Percentiles rank a stretch among this genome's conserved stretches.
These are phyloP conservation scores for Lippia alba DNA, from an alignment of 305 asterid species.

Conservation along the genomic window DNA sequence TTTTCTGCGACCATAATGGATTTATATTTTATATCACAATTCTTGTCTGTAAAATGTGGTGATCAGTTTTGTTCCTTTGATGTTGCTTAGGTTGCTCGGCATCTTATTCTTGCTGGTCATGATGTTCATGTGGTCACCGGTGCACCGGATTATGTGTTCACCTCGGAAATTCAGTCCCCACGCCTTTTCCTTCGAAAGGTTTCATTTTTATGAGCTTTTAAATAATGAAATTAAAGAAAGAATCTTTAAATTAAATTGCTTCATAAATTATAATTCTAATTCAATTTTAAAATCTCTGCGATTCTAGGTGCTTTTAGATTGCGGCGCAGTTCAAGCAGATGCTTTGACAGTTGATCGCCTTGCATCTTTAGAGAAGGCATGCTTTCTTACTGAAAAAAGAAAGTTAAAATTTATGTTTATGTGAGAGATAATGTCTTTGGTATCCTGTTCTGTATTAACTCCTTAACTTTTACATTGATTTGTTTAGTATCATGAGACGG, in stretches of 20 bases:
- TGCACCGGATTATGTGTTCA: slow-evolving; percentile 93
- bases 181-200: slow-evolving; percentile 92
- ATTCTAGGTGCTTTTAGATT: slow-evolving; percentile 80
- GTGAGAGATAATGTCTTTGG: neutral
- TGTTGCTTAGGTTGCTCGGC: slow-evolving; percentile 78
- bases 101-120: slow-evolving; percentile 90
- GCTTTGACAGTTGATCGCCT: slow-evolving; percentile 99
- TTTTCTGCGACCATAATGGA: neutral
- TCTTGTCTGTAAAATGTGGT: slow-evolving; percentile 20
- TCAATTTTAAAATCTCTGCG: slow-evolving; percentile 15
- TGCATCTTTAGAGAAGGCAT: slow-evolving; percentile 92
- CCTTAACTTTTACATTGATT: slow-evolving; percentile 9
- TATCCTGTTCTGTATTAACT: slow-evolving; percentile 23
- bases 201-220: slow-evolving; percentile 17
- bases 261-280: neutral
- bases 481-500: slow-evolving; percentile 79
- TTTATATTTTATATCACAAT: slow-evolving; percentile 4
- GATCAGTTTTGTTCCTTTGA: slow-evolving; percentile 5
- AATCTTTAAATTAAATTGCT: neutral
- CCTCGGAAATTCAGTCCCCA: slow-evolving; percentile 83
- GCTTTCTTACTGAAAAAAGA: slow-evolving; percentile 15
- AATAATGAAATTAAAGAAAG: neutral
- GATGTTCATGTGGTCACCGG: slow-evolving; percentile 96
- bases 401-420: neutral
- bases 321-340: slow-evolving; percentile 99